These are phyloP conservation scores for Reticulascus tulasneorum DNA, from an alignment of 2,329 filamentous ascomycete species.

Conservation along the genomic window DNA sequence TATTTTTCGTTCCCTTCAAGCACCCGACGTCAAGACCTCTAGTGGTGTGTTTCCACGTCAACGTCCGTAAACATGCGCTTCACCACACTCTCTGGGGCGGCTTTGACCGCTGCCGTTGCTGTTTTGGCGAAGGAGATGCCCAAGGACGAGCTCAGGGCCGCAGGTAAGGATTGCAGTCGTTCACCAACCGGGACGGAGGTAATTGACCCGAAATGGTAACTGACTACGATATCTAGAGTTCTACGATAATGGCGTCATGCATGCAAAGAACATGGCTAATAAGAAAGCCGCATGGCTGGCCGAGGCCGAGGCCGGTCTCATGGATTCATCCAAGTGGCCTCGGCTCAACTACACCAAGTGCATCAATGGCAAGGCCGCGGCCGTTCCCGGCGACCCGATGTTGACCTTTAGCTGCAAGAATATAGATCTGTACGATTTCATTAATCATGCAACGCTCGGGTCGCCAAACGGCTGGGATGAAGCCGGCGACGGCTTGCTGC, in stretches of 20 bases:
- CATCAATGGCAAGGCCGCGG: constrained; percentile 12
- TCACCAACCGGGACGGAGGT: too few species aligned
- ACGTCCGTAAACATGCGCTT: constrained; percentile 15
- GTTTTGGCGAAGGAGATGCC: constrained; percentile 12
- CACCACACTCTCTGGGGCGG: constrained; percentile 13
- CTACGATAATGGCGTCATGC: constrained; percentile 13
- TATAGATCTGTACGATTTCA: constrained; percentile 44
- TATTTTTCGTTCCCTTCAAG: too few species aligned
- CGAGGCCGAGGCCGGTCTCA: background rate
- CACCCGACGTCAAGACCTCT: too few species aligned
- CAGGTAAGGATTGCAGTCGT: constrained; percentile 3
- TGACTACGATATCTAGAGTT: constrained; percentile 8
- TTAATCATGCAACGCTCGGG: constrained; percentile 47
- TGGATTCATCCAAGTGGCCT: constrained; percentile 2
- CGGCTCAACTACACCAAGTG: constrained; percentile 11
- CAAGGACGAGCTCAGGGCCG: constrained; percentile 9
- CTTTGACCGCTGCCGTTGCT: constrained; percentile 8
- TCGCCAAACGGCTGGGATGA: constrained; percentile 26
- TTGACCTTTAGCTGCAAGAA: constrained; percentile 16
- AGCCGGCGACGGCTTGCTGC: constrained; percentile 13
- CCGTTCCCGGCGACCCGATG: constrained; percentile 12
- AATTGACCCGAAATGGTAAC: background rate
- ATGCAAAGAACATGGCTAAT: constrained; percentile 12
- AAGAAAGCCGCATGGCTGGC: constrained; percentile 5
- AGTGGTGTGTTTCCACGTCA: too few species aligned